Evolutionary conservation across 805 yeast species (phyloP).

Genomic region (Candida namnaoensis): DNA sequence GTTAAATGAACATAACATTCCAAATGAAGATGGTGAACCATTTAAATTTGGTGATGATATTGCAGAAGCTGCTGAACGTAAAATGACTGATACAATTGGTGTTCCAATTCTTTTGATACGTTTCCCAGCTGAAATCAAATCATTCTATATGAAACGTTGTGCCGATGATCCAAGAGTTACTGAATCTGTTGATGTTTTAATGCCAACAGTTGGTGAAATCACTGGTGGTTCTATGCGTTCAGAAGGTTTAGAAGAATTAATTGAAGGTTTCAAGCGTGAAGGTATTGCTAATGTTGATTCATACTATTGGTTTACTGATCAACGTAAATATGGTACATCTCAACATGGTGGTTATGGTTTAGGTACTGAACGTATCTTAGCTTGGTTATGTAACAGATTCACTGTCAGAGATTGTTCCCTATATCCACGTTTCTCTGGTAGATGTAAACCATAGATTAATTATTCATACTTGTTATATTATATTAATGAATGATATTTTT

Average conservation of each 20-base stretch:
- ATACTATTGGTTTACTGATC: constrained; percentile 95
- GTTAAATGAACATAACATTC: constrained; percentile 92
- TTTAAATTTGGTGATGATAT: constrained; percentile 98
- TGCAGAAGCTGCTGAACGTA: constrained; percentile 99
- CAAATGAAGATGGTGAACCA: constrained; percentile 88
- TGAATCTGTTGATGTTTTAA: constrained; percentile 94
- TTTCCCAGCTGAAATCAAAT: constrained; percentile 96
- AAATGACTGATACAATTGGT: constrained; percentile 93
- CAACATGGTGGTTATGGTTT: constrained; percentile 99
- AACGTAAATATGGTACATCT: constrained; percentile 93
- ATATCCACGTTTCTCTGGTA: constrained; percentile 96
- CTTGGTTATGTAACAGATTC: constrained; percentile 96
- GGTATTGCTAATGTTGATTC: constrained; percentile 61
- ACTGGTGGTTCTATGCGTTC: constrained; percentile 99
- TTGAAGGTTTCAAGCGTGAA: constrained; percentile 91
- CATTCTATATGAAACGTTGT: constrained; percentile 96
- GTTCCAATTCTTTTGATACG: constrained; percentile 86
- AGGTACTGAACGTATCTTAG: constrained; percentile 96
- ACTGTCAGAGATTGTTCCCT: constrained; percentile 97
- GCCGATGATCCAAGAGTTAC: constrained; percentile 88
- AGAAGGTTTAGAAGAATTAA: constrained; percentile 66
- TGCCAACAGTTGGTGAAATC: constrained; percentile 99
- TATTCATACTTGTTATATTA: neutral
- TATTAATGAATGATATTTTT: neutral
- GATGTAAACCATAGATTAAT: constrained; percentile 75